Evolutionary conservation across 73 alveolate genomes (phyloP), one percentile per base, ranked within the genome.

Genomic region (Stentor roeselii): DNA sequence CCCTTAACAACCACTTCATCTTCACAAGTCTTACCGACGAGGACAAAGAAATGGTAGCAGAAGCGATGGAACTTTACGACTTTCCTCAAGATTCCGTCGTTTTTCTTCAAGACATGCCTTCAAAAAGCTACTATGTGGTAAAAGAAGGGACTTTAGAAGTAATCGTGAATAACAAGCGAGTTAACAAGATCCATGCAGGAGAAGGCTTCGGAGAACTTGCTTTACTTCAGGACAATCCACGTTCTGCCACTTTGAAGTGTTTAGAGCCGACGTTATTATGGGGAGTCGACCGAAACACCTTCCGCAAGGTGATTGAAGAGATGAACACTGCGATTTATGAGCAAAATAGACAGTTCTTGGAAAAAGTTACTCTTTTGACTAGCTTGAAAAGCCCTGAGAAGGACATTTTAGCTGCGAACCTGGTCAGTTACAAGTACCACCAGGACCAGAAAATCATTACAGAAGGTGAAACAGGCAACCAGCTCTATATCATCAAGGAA

Each of bases 171-270:
- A 38, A 38, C 0, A 76, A 41, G 39, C 32, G 74, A 39, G 84
- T 76, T n/a, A 76, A 76, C 39, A 15, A 30, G n/a, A 76, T 85
- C 59, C 74, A 84, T 59, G 92, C 97, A 4, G 98, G 98, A 14
- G 93, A 84, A 58, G 95, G 97, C 42, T 96, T 96, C 88, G 99
- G 99, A 37, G 99, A 96, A 82, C 86, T 95, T 27, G 99, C 99
- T 60, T 91, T 96, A 35, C 92, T 96, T 60, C 95, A 96, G 83
- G 94, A 96, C 89, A 94, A 92, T 21, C 94, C 93, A 50, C 89
- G 99, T 86, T 91, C 98, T 27, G 98, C 98, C 11, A 82, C 98
- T 21, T 90, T 95, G 59, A 92, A 85, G 40, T 92, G 97, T 37
- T 87, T 87, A 3, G 90, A 86, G 60, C 90, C 84, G 59, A 93